These are phyloP conservation scores for Stentor roeselii DNA, from an alignment of 73 alveolate genomes.

Conservation along the genomic window DNA sequence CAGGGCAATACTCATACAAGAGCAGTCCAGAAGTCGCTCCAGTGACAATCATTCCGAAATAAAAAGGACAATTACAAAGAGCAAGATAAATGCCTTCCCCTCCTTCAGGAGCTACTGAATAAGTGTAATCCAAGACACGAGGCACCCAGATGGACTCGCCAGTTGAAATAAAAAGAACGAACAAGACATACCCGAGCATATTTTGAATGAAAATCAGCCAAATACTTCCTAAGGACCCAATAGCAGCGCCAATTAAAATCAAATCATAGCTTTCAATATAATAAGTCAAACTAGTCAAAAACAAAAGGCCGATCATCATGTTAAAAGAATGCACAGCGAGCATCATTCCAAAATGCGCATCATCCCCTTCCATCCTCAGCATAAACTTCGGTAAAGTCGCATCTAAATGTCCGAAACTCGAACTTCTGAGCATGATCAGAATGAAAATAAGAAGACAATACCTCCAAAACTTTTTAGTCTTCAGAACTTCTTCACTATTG, in stretches of 20 bases:
- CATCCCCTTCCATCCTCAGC: constrained; percentile 19
- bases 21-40: background rate
- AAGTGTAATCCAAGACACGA: background rate
- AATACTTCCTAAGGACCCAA: background rate
- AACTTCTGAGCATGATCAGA: background rate
- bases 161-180: background rate
- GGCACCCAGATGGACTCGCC: constrained; percentile 26
- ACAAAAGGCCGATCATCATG: background rate
- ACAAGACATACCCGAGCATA: background rate
- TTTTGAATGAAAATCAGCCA: background rate
- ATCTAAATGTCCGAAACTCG: background rate
- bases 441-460: background rate
- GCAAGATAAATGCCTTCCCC: constrained; percentile 21
- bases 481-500: background rate
- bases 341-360: constrained; percentile 21
- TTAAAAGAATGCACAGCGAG: background rate
- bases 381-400: constrained; percentile 20
- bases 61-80: background rate
- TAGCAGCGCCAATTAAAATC: background rate
- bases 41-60: constrained; percentile 3
- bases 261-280: background rate
- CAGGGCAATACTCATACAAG: constrained; percentile 7
- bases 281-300: constrained; percentile 13
- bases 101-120: background rate
- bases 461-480: background rate